Evolutionary conservation across 441 rosid genomes (phyloP).

Genomic region (Corymbia calophylla): DNA sequence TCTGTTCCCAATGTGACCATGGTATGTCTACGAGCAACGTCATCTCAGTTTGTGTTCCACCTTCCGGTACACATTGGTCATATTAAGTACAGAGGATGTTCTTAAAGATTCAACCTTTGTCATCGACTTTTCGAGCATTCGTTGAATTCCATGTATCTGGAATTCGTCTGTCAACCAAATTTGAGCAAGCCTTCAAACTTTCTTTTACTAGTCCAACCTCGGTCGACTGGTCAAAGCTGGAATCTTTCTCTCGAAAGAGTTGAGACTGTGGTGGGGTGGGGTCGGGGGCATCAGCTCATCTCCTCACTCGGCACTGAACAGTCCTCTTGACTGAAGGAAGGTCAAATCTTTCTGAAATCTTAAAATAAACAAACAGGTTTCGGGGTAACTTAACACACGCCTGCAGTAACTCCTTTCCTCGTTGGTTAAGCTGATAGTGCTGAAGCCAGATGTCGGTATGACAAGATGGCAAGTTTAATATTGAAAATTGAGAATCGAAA

Average conservation of each 20-base stretch:
- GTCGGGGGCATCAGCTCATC: neutral
- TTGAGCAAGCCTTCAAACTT: neutral
- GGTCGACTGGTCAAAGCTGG: neutral
- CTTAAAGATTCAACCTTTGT: neutral
- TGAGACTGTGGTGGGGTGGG: neutral
- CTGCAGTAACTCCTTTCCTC: neutral
- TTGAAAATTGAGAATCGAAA: neutral
- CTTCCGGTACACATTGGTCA: neutral
- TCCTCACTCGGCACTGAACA: neutral
- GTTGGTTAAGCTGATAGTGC: neutral
- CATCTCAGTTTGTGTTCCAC: neutral
- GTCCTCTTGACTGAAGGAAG: neutral
- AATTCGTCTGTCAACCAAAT: neutral
- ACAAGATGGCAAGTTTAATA: neutral
- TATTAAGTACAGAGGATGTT: neutral
- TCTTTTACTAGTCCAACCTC: neutral
- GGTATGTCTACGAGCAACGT: neutral
- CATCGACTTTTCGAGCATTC: neutral
- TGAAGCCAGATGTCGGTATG: neutral
- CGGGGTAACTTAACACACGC: neutral
- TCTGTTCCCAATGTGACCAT: neutral
- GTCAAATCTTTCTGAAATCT: neutral
- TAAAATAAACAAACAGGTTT: neutral
- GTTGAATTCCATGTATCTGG: neutral
- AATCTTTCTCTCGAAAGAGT: neutral